Conservation (phyloP, 371 early-diverging fungal species). For the Phascolomyces articulosus region DNA sequence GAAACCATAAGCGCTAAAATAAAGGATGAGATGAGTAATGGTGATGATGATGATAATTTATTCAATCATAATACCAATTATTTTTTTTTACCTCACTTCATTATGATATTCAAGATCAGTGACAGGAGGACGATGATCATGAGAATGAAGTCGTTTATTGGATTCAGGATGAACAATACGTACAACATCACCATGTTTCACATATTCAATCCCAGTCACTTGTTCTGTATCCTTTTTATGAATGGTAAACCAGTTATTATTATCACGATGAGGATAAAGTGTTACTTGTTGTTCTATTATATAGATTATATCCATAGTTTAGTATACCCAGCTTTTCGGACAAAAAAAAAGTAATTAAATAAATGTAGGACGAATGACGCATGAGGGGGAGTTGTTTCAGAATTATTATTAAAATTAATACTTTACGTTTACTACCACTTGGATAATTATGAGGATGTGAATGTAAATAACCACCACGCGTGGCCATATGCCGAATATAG, state of each 20-base stretch:
- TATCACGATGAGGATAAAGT: slow-evolving; percentile 88
- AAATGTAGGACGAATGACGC: too few relatives aligned
- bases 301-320: slow-evolving; percentile 1
- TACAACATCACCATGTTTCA: slow-evolving; percentile 75
- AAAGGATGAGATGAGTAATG: too few relatives aligned
- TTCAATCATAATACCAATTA: slow-evolving; percentile 29
- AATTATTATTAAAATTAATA: too few relatives aligned
- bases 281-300: slow-evolving; percentile 92
- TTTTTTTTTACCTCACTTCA: slow-evolving; percentile 69
- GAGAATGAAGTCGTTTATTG: slow-evolving; percentile 64
- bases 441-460: slow-evolving; percentile 90
- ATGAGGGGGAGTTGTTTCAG: too few relatives aligned
- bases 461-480: slow-evolving; percentile 85
- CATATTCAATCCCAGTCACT: slow-evolving; percentile 42
- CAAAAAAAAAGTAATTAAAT: too few relatives aligned
- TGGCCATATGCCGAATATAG: slow-evolving; percentile 78
- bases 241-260: slow-evolving; percentile 88
- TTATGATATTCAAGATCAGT: slow-evolving; percentile 91
- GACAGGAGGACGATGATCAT: slow-evolving; percentile 71
- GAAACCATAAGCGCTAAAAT: slow-evolving; percentile 61
- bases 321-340: too few relatives aligned
- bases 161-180: slow-evolving; percentile 78
- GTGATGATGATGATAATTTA: too few relatives aligned
- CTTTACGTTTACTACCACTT: slow-evolving; percentile 79
- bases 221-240: slow-evolving; percentile 55